phyloP scores from a whole-genome alignment of 2,329 filamentous ascomycete genomes.

The Aspergillus sp. region DNA sequence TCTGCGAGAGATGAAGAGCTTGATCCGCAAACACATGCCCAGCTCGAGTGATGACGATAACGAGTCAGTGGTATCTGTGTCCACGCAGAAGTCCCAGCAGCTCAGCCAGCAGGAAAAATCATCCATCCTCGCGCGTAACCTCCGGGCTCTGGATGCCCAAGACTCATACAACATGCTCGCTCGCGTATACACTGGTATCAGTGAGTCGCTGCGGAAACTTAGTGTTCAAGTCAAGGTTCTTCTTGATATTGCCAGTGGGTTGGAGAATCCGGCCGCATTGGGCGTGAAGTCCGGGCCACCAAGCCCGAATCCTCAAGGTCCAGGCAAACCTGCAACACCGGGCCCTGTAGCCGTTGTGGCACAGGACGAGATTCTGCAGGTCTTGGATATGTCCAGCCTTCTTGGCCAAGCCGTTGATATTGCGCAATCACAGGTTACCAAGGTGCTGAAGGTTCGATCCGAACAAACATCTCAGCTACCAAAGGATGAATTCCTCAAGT shows the following conservation, averaged over 20 bases:
- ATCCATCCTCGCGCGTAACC: conserved; percentile 79
- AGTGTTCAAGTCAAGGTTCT: conserved; percentile 91
- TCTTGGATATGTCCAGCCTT: conserved; percentile 65
- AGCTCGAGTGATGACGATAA: conserved; percentile 94
- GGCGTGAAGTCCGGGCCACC: conserved; percentile 48
- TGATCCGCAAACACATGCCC: conserved; percentile 82
- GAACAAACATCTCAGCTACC: conserved; percentile 60
- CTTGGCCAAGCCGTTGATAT: conserved; percentile 68
- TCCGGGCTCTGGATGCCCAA: conserved; percentile 77
- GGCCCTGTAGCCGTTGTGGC: conserved; percentile 33
- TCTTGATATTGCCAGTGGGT: conserved; percentile 81
- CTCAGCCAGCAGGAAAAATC: conserved; percentile 86
- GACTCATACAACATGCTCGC: conserved; percentile 82
- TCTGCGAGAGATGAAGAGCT: conserved; percentile 78
- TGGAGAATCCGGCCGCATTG: conserved; percentile 43
- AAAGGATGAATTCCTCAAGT: conserved; percentile 60
- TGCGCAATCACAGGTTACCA: conserved; percentile 64
- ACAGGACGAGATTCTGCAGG: conserved; percentile 64
- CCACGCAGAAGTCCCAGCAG: conserved; percentile 70
- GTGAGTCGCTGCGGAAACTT: conserved; percentile 80
- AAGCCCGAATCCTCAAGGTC: conserved; percentile 48
- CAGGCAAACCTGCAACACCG: conserved; percentile 42
- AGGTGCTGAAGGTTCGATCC: conserved; percentile 64
- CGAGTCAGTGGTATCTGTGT: conserved; percentile 82
- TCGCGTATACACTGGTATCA: conserved; percentile 81